Evolutionary conservation across 768 basidiomycete species (phyloP).

Genomic region (Thelephora aurantiotincta): DNA sequence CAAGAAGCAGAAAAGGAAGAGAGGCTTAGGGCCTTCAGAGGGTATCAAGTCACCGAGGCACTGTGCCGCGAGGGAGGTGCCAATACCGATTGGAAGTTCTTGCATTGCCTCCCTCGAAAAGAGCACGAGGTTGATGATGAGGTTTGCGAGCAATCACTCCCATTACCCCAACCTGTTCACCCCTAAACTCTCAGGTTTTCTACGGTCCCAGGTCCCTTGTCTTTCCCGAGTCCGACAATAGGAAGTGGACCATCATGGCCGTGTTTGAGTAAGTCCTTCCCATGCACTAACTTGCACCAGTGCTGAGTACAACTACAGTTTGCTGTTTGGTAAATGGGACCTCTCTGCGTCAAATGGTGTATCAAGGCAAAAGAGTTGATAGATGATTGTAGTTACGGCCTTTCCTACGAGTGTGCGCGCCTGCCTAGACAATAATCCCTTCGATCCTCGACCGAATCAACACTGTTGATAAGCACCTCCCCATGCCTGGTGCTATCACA

Average conservation of each 20-base stretch:
- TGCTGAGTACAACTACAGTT: slow-evolving; percentile 18
- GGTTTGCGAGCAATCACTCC: slow-evolving; percentile 22
- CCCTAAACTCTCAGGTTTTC: slow-evolving; percentile 46
- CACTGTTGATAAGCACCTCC: no score
- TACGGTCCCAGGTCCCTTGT: slow-evolving; percentile 86
- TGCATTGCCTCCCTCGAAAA: slow-evolving; percentile 94
- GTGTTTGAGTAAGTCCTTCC: slow-evolving; percentile 59
- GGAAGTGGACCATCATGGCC: slow-evolving; percentile 95
- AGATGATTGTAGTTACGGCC: no score
- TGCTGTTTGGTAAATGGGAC: slow-evolving; percentile 21
- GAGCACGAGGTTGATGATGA: slow-evolving; percentile 91
- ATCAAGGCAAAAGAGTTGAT: no score
- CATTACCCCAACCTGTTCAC: slow-evolving; percentile 2
- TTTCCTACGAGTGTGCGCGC: no score
- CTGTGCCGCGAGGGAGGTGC: slow-evolving; percentile 74
- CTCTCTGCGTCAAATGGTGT: slow-evolving; percentile 3
- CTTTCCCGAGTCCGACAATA: slow-evolving; percentile 91
- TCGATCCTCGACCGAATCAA: no score
- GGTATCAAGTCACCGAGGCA: slow-evolving; percentile 88
- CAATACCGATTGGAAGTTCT: slow-evolving; percentile 80
- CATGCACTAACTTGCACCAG: slow-evolving; percentile 3
- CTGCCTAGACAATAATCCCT: no score
- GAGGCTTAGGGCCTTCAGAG: slow-evolving; percentile 73
- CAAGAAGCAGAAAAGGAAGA: slow-evolving; percentile 89
- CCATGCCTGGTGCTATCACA: no score